Evolutionary conservation across 1,284 basidiomycete genomes (phyloP), one percentile per base, ranked within the genome.

Genomic region (Neotropicomus parvogracilis): DNA sequence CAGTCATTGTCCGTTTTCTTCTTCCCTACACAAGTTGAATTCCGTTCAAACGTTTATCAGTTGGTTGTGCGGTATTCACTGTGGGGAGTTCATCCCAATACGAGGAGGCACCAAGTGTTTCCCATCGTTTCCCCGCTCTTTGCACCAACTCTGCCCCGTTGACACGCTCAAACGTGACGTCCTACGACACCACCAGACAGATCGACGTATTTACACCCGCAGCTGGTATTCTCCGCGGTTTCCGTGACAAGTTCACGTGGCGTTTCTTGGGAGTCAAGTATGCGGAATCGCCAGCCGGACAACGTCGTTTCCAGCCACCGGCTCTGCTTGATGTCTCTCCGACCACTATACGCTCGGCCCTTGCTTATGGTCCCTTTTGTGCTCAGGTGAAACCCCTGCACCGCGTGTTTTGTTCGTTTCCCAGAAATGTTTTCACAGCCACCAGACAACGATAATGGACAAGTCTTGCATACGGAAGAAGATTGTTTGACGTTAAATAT

Each of bases 401-500:
- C 16, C n/a, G 14, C 1, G 9, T 9, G 10, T 16, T 8, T 9
- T 1, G 9, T 17, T 13, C 12, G 9, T 9, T 27, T 32, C n/a
- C n/a, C n/a, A n/a, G 4, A 28, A 40, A 39, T 2, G 1, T 12
- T 39, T 16, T 7, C 17, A 20, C 28, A 52, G 44, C 26, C 56
- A 7, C 48, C 52, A 2, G 51, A 57, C n/a, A 19, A 19, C 26
- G 41, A 48, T 28, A 49, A 57, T 29, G 55, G 52, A 3, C 41
- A 49, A 20, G 6, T 20, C 0, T 29, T 44, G 31, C 27, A 41
- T 13, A 34, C 12, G 11, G 48, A 43, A 35, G 54, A 58, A 40
- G 57, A 57, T 34, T 58, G 54, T 50, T 41, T 57, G 5, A 44
- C 42, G 10, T 37, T 59, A 44, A 57, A 58, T 32, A 37, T 59